A percentile compares a stretch with the other conserved stretches of the same genome.
phyloP scores from a whole-genome alignment of 2,329 filamentous ascomycete genomes.

The Ophiostoma novo-ulmi region DNA sequence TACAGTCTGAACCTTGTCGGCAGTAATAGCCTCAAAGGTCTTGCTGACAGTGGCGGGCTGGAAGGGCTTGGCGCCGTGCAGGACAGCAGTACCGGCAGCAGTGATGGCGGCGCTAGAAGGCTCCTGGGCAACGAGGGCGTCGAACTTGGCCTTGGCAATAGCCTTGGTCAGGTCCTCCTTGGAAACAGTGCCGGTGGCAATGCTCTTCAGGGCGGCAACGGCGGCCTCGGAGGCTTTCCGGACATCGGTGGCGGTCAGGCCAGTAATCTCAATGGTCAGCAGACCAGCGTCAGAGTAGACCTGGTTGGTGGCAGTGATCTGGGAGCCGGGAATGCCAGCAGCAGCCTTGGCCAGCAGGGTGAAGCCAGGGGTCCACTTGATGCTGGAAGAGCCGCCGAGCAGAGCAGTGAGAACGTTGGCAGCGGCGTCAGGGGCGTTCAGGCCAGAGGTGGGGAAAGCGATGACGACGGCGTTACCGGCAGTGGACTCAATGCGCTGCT shows the following conservation, averaged over 20 bases:
- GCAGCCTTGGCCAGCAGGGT: slow-evolving; percentile 79
- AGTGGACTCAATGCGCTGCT: slow-evolving; percentile 78
- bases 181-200: slow-evolving; percentile 68
- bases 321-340: slow-evolving; percentile 59
- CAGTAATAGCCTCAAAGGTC: slow-evolving; percentile 72
- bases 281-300: slow-evolving; percentile 94
- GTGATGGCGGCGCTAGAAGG: slow-evolving; percentile 72
- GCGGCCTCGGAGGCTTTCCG: slow-evolving; percentile 68
- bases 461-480: slow-evolving; percentile 79
- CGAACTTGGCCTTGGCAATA: slow-evolving; percentile 91
- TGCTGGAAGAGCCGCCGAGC: slow-evolving; percentile 80
- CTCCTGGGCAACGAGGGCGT: slow-evolving; percentile 76
- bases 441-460: slow-evolving; percentile 86
- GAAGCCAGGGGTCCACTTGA: slow-evolving; percentile 96
- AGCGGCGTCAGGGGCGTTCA: slow-evolving; percentile 80
- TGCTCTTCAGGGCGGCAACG: slow-evolving; percentile 74
- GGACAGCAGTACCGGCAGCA: slow-evolving; percentile 75
- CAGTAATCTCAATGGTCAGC: slow-evolving; percentile 74
- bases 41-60: slow-evolving; percentile 71
- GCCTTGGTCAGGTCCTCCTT: slow-evolving; percentile 85
- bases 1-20: slow-evolving; percentile 81
- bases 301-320: slow-evolving; percentile 68
- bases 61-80: slow-evolving; percentile 76
- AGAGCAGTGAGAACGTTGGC: slow-evolving; percentile 80
- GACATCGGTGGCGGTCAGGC: slow-evolving; percentile 62